Conservation (phyloP, 2,329 filamentous ascomycete genomes). For the Beauveria sp. region DNA sequence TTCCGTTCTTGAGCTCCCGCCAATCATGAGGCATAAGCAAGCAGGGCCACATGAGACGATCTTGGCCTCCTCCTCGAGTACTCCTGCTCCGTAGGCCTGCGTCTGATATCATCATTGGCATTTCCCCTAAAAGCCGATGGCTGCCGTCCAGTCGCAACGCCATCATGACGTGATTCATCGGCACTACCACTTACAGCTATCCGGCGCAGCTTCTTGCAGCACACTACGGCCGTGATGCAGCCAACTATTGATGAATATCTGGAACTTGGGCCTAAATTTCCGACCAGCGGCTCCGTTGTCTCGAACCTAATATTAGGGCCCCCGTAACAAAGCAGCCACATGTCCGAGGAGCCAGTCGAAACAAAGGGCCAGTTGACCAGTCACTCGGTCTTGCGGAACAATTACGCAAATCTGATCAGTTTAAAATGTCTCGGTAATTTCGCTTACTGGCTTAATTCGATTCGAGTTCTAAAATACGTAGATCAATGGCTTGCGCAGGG, state of each 20-base stretch:
- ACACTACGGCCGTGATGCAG: not conserved
- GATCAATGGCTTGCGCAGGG: not conserved
- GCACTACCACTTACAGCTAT: not conserved
- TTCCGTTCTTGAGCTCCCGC: too few relatives aligned
- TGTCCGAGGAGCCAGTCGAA: not conserved
- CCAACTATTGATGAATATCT: not conserved
- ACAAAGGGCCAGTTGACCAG: not conserved
- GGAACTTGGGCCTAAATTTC: not conserved
- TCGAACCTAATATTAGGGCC: not conserved
- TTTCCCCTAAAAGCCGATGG: not conserved
- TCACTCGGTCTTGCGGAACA: too few relatives aligned
- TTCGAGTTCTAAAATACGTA: not conserved
- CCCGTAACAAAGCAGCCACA: not conserved
- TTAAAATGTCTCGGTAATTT: not conserved
- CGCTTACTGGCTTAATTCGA: not conserved
- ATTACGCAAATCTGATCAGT: too few relatives aligned
- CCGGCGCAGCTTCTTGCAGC: not conserved
- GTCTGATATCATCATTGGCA: too few relatives aligned
- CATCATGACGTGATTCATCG: slow-evolving; percentile 5
- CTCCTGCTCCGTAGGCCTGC: too few relatives aligned
- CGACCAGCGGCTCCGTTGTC: not conserved
- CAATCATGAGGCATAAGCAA: too few relatives aligned
- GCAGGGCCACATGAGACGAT: too few relatives aligned
- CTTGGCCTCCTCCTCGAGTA: too few relatives aligned
- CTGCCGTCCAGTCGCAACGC: not conserved